A percentile compares a stretch with the other conserved stretches of the same genome.
phyloP scores from a whole-genome alignment of 2,329 filamentous ascomycete genomes.

The Colletotrichum sp. region DNA sequence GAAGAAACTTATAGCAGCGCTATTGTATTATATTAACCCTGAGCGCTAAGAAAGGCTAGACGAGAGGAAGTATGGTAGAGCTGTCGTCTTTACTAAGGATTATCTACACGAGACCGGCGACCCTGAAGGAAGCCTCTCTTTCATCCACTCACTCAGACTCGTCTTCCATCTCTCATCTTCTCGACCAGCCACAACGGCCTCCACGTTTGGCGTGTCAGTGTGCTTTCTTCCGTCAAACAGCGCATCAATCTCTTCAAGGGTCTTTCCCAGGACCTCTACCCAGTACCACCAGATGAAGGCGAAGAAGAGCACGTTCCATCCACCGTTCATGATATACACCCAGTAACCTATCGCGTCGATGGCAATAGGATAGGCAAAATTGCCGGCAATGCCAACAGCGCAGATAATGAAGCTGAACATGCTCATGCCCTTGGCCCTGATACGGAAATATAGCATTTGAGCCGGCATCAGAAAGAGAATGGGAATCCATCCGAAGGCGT shows the following conservation, averaged over 20 bases:
- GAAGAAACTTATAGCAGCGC: accelerated
- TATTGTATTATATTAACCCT: not conserved
- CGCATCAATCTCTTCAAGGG: not conserved
- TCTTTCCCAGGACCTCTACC: not conserved
- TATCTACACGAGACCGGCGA: not conserved
- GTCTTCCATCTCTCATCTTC: not conserved
- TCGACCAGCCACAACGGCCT: not conserved
- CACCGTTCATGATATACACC: not conserved
- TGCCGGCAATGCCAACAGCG: not conserved
- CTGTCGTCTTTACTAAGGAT: accelerated
- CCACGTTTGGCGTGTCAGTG: not conserved
- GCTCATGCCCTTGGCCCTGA: not conserved
- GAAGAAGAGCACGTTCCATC: not conserved
- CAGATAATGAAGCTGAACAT: not conserved
- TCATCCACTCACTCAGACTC: not conserved
- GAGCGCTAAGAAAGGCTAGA: too few species aligned
- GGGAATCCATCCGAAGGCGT: not conserved
- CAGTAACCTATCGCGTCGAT: not conserved
- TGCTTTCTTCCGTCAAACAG: not conserved
- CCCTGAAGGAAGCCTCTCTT: not conserved
- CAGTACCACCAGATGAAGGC: not conserved
- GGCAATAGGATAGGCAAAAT: not conserved
- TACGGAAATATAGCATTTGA: not conserved
- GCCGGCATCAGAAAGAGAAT: not conserved
- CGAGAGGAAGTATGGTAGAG: not conserved